Percentiles rank a stretch among this genome's conserved stretches.
Evolutionary conservation across 2,329 filamentous ascomycete species (phyloP).

Genomic region (Ilyonectria destructans): DNA sequence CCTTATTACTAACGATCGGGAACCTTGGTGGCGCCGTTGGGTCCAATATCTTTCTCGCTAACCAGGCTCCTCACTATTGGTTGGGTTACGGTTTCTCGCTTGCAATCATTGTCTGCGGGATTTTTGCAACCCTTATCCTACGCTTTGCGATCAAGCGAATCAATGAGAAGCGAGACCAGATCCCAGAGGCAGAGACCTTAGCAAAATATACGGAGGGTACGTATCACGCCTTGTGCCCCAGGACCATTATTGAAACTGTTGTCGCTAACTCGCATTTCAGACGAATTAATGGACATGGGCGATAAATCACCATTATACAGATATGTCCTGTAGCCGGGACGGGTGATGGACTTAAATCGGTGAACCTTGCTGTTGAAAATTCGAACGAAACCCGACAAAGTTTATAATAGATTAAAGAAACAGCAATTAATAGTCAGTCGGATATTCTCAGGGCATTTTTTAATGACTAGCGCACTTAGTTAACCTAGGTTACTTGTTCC

Average conservation of each 20-base stretch:
- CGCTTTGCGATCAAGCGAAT: not conserved
- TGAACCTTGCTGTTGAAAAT: too few species aligned
- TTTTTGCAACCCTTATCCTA: conserved; percentile 6
- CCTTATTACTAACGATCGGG: conserved; percentile 1
- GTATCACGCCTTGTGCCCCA: not conserved
- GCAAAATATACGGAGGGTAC: conserved; percentile 11
- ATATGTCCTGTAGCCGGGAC: not conserved
- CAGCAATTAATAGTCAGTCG: too few species aligned
- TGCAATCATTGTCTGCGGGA: not conserved
- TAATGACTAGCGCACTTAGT: too few species aligned
- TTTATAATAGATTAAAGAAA: too few species aligned
- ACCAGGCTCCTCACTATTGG: conserved; percentile 19
- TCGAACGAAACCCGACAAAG: too few species aligned
- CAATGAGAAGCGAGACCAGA: conserved; percentile 5
- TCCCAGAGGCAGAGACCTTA: conserved; percentile 11
- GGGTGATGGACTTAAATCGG: too few species aligned
- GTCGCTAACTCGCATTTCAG: not conserved
- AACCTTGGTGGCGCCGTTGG: conserved; percentile 16
- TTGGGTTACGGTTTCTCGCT: conserved; percentile 10
- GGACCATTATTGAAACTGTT: too few species aligned
- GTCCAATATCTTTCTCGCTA: conserved; percentile 13
- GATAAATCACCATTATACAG: conserved; percentile 9
- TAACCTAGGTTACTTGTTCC: too few species aligned
- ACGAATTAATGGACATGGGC: conserved; percentile 13
- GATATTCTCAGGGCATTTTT: too few species aligned